These are phyloP conservation scores for Solanum sejunctum DNA, from an alignment of 257 asterid species.

Conservation along the genomic window DNA sequence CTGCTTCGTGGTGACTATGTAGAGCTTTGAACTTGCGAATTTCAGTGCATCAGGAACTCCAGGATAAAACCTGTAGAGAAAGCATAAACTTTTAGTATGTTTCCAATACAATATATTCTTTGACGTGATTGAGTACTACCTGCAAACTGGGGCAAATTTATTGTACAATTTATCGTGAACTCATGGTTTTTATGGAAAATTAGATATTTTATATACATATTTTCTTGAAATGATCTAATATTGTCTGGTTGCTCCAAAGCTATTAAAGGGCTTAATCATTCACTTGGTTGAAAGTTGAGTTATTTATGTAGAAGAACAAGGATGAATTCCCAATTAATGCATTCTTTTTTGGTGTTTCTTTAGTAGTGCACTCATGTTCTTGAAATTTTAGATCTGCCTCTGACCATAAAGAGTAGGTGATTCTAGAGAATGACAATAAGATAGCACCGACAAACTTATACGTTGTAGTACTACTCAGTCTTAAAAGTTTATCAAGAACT, in stretches of 20 bases:
- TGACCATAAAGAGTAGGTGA: not conserved
- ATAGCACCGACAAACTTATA: not conserved
- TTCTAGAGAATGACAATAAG: not conserved
- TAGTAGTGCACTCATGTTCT: not conserved
- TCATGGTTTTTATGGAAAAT: not conserved
- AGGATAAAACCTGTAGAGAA: conserved; percentile 68
- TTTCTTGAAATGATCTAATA: not conserved
- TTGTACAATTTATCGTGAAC: not conserved
- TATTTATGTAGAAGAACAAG: not conserved
- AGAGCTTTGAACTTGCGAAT: conserved; percentile 84
- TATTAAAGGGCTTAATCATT: not conserved
- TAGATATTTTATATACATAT: not conserved
- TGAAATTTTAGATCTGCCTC: not conserved
- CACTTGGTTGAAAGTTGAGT: not conserved
- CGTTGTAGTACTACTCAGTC: not conserved
- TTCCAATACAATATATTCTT: not conserved
- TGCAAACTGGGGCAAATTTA: not conserved
- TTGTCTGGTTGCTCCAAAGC: not conserved
- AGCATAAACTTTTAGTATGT: not conserved
- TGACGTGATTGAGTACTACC: not conserved
- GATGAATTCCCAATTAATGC: not conserved
- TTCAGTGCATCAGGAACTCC: conserved; percentile 91
- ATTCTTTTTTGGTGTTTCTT: not conserved
- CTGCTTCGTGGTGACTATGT: conserved; percentile 91
- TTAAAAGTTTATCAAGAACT: not conserved